Conservation (phyloP, 495 filamentous ascomycete species). For the Symbiotaphrina buchneri region DNA sequence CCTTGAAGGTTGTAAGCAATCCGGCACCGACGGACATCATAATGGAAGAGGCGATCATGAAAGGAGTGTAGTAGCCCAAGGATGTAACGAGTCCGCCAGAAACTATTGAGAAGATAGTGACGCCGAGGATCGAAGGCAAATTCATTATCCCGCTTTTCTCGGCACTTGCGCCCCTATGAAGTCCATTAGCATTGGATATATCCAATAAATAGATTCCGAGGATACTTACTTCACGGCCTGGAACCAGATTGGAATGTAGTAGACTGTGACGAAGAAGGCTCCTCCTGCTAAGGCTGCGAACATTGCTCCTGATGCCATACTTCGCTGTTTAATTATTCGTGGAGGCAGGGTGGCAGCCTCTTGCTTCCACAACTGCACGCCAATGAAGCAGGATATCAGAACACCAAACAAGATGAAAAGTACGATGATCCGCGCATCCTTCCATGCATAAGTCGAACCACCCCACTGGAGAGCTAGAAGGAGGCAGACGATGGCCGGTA, state of each 20-base stretch:
- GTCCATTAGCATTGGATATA: no score
- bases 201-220: no score
- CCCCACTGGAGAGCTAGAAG: constrained; percentile 66
- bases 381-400: constrained; percentile 35
- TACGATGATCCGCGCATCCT: constrained; percentile 5
- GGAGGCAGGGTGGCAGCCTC: constrained; percentile 61
- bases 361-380: constrained; percentile 39
- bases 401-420: constrained; percentile 5
- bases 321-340: constrained; percentile 50
- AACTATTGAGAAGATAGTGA: constrained; percentile 9
- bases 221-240: constrained; percentile 28
- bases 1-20: constrained; percentile 22
- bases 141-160: constrained; percentile 15
- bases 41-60: constrained; percentile 19
- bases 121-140: constrained; percentile 36
- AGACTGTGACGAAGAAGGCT: constrained; percentile 44
- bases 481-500: constrained; percentile 49
- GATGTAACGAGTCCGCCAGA: constrained; percentile 19
- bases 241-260: constrained; percentile 75
- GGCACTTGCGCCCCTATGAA: no score
- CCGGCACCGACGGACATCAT: constrained; percentile 24
- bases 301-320: constrained; percentile 28
- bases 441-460: constrained; percentile 5
- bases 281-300: constrained; percentile 33
- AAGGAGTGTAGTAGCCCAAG: constrained; percentile 29